phyloP scores from a whole-genome alignment of 139 green algal species.

The Mesotaenium endlicherianum region DNA sequence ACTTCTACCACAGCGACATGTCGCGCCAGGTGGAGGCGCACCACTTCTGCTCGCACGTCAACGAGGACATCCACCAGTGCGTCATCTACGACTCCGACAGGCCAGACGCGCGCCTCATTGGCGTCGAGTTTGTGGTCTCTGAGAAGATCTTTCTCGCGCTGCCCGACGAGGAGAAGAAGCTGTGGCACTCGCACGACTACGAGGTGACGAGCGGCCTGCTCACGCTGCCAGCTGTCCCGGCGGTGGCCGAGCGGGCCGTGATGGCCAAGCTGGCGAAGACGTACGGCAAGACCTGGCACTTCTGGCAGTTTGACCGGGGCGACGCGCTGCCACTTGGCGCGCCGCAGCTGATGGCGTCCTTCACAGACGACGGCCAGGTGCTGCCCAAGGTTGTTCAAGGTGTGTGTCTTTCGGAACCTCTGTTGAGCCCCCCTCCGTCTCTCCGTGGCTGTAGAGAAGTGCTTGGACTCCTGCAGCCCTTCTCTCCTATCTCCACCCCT shows the following conservation, averaged over 20 bases:
- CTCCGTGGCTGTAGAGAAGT: background rate
- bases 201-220: slow-evolving; percentile 59
- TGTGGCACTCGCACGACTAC: slow-evolving; percentile 77
- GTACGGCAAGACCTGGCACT: slow-evolving; percentile 68
- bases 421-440: background rate
- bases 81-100: slow-evolving; percentile 63
- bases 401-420: background rate
- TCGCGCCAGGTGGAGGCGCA: slow-evolving; percentile 65
- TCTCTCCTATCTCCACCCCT: too few relatives aligned
- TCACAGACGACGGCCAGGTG: slow-evolving; percentile 34
- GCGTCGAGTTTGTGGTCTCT: slow-evolving; percentile 76
- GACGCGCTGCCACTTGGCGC: slow-evolving; percentile 65
- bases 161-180: slow-evolving; percentile 72
- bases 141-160: slow-evolving; percentile 63
- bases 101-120: slow-evolving; percentile 65
- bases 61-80: slow-evolving; percentile 72
- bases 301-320: slow-evolving; percentile 71
- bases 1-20: slow-evolving; percentile 51
- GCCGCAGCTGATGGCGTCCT: slow-evolving; percentile 44
- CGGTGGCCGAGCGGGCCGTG: slow-evolving; percentile 16
- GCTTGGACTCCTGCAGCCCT: background rate
- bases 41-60: slow-evolving; percentile 68
- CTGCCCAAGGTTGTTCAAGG: background rate
- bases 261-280: slow-evolving; percentile 44
- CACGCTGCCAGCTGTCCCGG: slow-evolving; percentile 15